Conservation (phyloP, 164 flowering plant genomes). For the Annona cherimola region DNA sequence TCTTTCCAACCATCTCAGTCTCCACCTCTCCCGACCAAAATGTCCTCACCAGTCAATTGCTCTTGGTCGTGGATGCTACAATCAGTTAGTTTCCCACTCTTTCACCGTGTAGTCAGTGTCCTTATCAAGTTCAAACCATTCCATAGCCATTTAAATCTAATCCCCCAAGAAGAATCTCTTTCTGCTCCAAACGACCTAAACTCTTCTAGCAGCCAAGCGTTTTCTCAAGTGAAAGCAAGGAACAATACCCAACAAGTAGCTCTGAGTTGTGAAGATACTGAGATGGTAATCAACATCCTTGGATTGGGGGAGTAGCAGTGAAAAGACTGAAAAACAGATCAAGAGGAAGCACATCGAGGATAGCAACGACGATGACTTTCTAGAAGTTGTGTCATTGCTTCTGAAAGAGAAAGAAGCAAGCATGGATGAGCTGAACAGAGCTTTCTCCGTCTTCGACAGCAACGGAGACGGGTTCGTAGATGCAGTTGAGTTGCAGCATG, state of each 20-base stretch:
- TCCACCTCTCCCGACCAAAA: not conserved
- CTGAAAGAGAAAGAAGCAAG: conserved; percentile 17
- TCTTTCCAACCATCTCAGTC: not conserved
- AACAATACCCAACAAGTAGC: not conserved
- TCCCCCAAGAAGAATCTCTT: not conserved
- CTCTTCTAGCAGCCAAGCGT: not conserved
- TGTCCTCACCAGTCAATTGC: not conserved
- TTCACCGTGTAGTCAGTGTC: not conserved
- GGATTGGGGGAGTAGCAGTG: not conserved
- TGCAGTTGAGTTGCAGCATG: conserved; percentile 7
- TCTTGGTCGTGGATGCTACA: not conserved
- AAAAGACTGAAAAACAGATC: not conserved
- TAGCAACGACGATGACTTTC: no score
- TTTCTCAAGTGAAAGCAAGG: not conserved
- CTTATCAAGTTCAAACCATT: not conserved
- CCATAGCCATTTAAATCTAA: not conserved
- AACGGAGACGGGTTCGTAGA: conserved; percentile 16
- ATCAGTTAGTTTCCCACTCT: not conserved
- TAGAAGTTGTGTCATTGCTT: not conserved
- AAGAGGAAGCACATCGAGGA: not conserved
- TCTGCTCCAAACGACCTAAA: not conserved
- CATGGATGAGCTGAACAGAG: conserved; percentile 12
- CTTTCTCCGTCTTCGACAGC: conserved; percentile 16
- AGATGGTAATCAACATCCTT: conserved; percentile 2
- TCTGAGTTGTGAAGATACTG: conserved; percentile 1